Evolutionary conservation across 2,329 filamentous ascomycete species (phyloP), one percentile per base, ranked within the genome.

Genomic region (Thielaviopsis euricoi): DNA sequence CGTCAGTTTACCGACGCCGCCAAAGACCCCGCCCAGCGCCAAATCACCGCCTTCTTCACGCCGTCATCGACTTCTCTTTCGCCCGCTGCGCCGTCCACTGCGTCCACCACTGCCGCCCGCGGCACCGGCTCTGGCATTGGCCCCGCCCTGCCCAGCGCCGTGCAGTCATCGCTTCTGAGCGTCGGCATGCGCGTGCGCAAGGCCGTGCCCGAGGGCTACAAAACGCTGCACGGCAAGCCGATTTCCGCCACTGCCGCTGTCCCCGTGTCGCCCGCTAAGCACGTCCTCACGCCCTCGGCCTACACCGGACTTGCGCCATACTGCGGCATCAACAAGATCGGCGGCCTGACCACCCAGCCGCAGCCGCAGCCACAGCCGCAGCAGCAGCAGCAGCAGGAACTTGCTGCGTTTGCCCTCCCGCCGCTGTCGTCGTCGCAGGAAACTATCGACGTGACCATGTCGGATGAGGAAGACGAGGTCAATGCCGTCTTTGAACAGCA

Each of bases 121-220:
- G 55, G 56, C 19, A 15, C 48, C 23, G 56, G 49, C 40, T 29
- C 40, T 29, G 56, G 58, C 48, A 60, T 58, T 17, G 58, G 56
- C 46, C 80, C 81, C 3, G 64, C 68, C 3, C 74, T 90, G 15
- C 82, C 87, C 1, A 70, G 76, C 23, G 75, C 75, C 7, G 76
- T 94, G 33, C 88, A 95, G 70, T 78, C 89, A 40, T 86, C 86
- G 62, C 82, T 97, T n/a, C 76, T 96, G 49, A 87, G 79, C 65
- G 91, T 97, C 62, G 91, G 91, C 65, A 96, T 96, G 89, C 85
- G 91, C 23, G 79, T 97, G 55, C 86, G 91, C 67, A 97, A 97
- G 73, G 87, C 87, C 12, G 86, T 97, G 7, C 86, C 89, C 0
- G 90, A 96, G 68, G 91, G 91, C 60, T 96, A 96, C 77, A 94